A percentile compares a stretch with the other conserved stretches of the same genome.
phyloP scores from a whole-genome alignment of 768 basidiomycete species.

The Neoboletus brunneissimus region DNA sequence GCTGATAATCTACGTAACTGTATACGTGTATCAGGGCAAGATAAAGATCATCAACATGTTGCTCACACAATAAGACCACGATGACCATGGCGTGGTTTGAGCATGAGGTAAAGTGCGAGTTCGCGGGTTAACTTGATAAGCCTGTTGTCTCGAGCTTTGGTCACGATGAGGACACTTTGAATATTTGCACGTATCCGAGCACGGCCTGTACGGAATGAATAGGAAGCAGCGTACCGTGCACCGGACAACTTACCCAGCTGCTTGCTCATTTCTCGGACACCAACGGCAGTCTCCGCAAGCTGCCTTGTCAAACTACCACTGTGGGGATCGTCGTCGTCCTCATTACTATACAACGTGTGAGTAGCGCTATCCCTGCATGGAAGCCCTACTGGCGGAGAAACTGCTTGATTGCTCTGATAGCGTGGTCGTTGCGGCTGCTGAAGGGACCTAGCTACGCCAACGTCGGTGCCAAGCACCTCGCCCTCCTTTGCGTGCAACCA shows the following conservation, averaged over 20 bases:
- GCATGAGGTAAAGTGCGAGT: slow-evolving; percentile 93
- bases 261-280: slow-evolving; percentile 98
- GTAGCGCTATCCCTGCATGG: slow-evolving; percentile 15
- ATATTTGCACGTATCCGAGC: slow-evolving; percentile 90
- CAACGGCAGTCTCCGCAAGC: slow-evolving; percentile 94
- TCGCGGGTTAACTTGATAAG: slow-evolving; percentile 94
- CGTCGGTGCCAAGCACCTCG: slow-evolving; percentile 32
- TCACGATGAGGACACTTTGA: slow-evolving; percentile 91
- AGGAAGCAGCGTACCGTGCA: background rate
- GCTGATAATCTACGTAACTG: slow-evolving; percentile 93
- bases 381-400: slow-evolving; percentile 16
- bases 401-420: slow-evolving; percentile 5
- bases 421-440: slow-evolving; percentile 27
- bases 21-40: slow-evolving; percentile 14
- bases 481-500: slow-evolving; percentile 52
- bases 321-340: slow-evolving; percentile 69
- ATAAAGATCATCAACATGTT: slow-evolving; percentile 12
- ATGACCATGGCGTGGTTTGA: slow-evolving; percentile 62
- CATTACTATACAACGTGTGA: slow-evolving; percentile 20
- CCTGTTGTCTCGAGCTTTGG: slow-evolving; percentile 95
- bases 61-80: slow-evolving; percentile 87
- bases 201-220: slow-evolving; percentile 58
- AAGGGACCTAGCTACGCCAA: slow-evolving; percentile 52
- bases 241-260: slow-evolving; percentile 70
- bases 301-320: slow-evolving; percentile 83